Conservation (phyloP, 2,329 filamentous ascomycete species). For the Aspergillus uvarum region DNA sequence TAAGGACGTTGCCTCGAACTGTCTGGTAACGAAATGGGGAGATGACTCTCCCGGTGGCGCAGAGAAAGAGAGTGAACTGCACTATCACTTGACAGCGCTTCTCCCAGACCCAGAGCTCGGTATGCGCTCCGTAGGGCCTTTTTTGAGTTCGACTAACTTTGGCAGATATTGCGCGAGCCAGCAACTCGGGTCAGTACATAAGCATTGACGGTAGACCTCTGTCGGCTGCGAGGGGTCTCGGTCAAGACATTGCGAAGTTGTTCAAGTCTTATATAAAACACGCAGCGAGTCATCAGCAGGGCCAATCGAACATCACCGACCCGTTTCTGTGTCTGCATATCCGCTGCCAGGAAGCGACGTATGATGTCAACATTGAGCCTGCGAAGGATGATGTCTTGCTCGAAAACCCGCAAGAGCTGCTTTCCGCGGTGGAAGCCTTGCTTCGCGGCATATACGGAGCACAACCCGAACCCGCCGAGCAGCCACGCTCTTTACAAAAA, state of each 20-base stretch:
- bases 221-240: slow-evolving; percentile 49
- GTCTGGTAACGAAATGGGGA: slow-evolving; percentile 35
- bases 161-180: slow-evolving; percentile 39
- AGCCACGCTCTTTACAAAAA: neutral
- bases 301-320: slow-evolving; percentile 41
- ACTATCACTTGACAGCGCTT: slow-evolving; percentile 50
- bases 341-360: slow-evolving; percentile 53
- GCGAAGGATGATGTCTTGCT: slow-evolving; percentile 64
- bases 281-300: slow-evolving; percentile 18
- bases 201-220: slow-evolving; percentile 60
- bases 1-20: slow-evolving; percentile 54
- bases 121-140: slow-evolving; percentile 12
- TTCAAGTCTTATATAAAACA: slow-evolving; percentile 54
- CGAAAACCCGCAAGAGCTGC: slow-evolving; percentile 46
- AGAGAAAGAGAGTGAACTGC: slow-evolving; percentile 12
- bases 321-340: slow-evolving; percentile 59
- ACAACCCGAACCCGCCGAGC: neutral
- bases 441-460: slow-evolving; percentile 19
- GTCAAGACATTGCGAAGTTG: slow-evolving; percentile 52
- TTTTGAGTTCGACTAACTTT: slow-evolving; percentile 21
- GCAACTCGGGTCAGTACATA: slow-evolving; percentile 49
- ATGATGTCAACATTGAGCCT: slow-evolving; percentile 64
- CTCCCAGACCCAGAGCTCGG: slow-evolving; percentile 49
- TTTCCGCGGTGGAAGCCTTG: slow-evolving; percentile 46
- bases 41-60: slow-evolving; percentile 22